phyloP scores from a whole-genome alignment of 1,139 yeast genomes.

The Trichomonascaceae sp. region DNA sequence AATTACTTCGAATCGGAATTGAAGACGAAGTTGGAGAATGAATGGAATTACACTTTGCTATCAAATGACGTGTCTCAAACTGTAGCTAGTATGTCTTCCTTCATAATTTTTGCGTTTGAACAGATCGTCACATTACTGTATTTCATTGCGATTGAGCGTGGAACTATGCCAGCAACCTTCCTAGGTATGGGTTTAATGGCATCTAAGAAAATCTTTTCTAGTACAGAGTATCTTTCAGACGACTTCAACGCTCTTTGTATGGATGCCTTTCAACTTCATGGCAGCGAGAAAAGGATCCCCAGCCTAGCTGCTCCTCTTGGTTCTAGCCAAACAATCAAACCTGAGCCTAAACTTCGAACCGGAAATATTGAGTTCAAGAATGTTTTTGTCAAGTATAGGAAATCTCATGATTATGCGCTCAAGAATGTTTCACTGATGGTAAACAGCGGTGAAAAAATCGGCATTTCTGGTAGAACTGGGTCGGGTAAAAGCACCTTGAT shows the following conservation, averaged over 20 bases:
- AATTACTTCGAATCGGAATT: background rate
- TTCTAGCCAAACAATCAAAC: constrained; percentile 25
- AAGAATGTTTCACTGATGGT: constrained; percentile 44
- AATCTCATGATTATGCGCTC: constrained; percentile 41
- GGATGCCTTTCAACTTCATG: background rate
- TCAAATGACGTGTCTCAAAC: constrained; percentile 60
- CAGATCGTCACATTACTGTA: constrained; percentile 69
- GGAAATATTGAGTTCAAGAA: constrained; percentile 54
- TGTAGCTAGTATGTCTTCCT: constrained; percentile 51
- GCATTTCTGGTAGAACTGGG: constrained; percentile 73
- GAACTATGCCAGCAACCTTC: constrained; percentile 30
- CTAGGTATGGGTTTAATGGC: background rate
- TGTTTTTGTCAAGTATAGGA: constrained; percentile 53
- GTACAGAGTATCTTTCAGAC: background rate
- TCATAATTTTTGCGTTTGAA: constrained; percentile 55
- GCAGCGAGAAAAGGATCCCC: background rate
- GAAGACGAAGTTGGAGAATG: constrained; percentile 35
- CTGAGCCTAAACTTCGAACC: constrained; percentile 50
- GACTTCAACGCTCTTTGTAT: background rate
- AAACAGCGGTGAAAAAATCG: constrained; percentile 52
- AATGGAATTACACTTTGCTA: constrained; percentile 60
- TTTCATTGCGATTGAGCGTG: constrained; percentile 71
- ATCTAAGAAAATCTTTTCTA: background rate
- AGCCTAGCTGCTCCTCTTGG: background rate
- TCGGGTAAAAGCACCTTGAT: constrained; percentile 69